Evolutionary conservation across 331 rosid genomes (phyloP).

Genomic region (Arachis monticola): DNA sequence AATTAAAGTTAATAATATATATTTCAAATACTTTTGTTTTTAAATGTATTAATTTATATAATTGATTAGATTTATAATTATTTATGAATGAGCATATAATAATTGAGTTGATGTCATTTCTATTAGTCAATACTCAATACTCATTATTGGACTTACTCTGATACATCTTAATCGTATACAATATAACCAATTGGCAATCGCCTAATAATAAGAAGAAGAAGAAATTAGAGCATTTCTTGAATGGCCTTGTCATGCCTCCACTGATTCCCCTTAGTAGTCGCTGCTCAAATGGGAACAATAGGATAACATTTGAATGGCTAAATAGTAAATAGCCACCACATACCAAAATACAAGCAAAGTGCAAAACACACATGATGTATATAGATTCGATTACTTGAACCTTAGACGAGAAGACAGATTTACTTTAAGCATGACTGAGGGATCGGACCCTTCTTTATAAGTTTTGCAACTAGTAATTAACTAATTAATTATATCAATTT

Average conservation of each 20-base stretch:
- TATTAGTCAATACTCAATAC: not conserved
- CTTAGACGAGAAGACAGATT: not conserved
- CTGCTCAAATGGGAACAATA: not conserved
- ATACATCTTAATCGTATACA: slow-evolving; percentile 14
- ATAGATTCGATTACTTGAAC: not conserved
- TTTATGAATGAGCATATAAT: too few species aligned
- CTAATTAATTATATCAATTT: too few species aligned
- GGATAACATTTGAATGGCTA: not conserved
- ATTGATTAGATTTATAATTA: too few species aligned
- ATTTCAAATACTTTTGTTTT: too few species aligned
- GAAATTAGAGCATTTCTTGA: not conserved
- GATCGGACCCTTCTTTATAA: slow-evolving; percentile 1
- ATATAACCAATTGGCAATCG: not conserved
- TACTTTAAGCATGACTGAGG: not conserved
- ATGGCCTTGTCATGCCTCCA: not conserved
- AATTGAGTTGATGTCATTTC: not conserved
- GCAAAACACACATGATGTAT: not conserved
- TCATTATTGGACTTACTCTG: not conserved
- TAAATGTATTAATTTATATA: too few species aligned
- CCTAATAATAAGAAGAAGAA: not conserved
- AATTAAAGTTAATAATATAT: too few species aligned
- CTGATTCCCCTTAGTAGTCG: not conserved
- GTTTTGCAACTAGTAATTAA: not conserved
- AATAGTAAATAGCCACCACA: not conserved
- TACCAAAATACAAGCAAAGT: not conserved